Conservation (phyloP, 140 eudicot genomes). For the Ambrosia hybrid region DNA sequence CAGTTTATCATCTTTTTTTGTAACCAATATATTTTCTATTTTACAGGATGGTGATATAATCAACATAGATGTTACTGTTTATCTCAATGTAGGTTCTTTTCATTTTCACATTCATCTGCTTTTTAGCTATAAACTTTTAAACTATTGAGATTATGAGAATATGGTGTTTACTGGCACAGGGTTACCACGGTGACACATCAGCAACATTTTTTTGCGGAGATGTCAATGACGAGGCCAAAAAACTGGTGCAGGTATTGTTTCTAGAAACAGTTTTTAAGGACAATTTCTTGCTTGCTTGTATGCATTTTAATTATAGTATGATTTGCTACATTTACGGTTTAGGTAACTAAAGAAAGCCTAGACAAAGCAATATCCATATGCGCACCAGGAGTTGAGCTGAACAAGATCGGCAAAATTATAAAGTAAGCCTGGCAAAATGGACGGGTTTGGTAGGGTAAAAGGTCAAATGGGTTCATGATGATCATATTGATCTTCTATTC, state of each 20-base stretch:
- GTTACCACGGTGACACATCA: conserved; percentile 99
- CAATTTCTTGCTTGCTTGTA: not conserved
- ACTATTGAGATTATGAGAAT: not conserved
- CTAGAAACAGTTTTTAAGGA: not conserved
- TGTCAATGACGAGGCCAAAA: conserved; percentile 69
- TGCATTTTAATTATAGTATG: not conserved
- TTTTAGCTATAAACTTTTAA: not conserved
- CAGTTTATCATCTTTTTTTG: not conserved
- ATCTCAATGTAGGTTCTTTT: conserved; percentile 71
- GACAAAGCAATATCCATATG: conserved; percentile 86
- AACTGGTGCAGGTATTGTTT: conserved; percentile 67
- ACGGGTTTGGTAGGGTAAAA: not conserved
- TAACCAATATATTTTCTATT: not conserved
- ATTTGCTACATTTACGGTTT: conserved; percentile 19
- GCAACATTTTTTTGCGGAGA: conserved; percentile 90
- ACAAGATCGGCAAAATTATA: conserved; percentile 74
- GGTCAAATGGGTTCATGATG: not conserved
- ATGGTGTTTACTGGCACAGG: conserved; percentile 46
- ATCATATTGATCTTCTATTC: not conserved
- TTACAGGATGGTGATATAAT: conserved; percentile 95
- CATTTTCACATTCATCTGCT: not conserved
- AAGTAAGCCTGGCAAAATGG: conserved; percentile 42
- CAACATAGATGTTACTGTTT: conserved; percentile 93
- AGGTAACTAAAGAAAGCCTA: conserved; percentile 95
- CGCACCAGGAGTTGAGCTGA: conserved; percentile 84